Percentiles rank a stretch among this genome's conserved stretches.
phyloP scores from a whole-genome alignment of 23 red algal species.

The Pyropia yezoensis region DNA sequence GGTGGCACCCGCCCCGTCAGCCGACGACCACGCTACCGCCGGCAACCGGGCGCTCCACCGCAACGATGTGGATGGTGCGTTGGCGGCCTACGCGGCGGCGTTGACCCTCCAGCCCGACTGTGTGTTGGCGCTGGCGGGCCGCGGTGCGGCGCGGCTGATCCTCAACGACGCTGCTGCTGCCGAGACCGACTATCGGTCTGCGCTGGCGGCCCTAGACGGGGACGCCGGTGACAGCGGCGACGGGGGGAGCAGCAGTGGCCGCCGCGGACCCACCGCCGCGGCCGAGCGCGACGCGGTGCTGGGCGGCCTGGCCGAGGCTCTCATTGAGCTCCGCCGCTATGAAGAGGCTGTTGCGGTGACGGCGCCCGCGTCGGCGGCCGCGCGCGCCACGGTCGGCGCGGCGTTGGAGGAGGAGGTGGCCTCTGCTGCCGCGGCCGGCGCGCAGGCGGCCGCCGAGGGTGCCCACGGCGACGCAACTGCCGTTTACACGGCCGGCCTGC shows the following conservation, averaged over 20 bases:
- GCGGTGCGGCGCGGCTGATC: constrained; percentile 44
- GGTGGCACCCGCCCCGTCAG: no score
- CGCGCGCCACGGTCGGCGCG: no score
- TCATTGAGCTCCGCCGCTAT: constrained; percentile 61
- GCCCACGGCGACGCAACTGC: no score
- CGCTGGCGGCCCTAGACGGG: constrained; percentile 26
- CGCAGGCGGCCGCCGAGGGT: no score
- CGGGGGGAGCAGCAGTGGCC: constrained; percentile 8
- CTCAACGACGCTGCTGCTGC: constrained; percentile 34
- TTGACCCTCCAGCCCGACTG: constrained; percentile 24
- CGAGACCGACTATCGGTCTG: constrained; percentile 44
- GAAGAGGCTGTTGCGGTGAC: constrained; percentile 36
- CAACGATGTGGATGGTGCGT: constrained; percentile 24
- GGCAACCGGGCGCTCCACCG: no score
- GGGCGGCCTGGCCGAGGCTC: constrained; percentile 42
- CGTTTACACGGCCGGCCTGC: no score
- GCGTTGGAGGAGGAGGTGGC: no score
- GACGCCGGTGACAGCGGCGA: constrained; percentile 10
- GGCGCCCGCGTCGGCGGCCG: no score
- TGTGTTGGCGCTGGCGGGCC: constrained; percentile 32
- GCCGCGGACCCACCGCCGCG: no score
- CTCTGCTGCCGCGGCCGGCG: no score
- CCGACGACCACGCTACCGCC: no score
- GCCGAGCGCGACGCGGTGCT: constrained; percentile 38
- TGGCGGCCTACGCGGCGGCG: constrained; percentile 30